Evolutionary conservation across 1,139 yeast genomes (phyloP).

Genomic region (Yamadazyma aaseri): DNA sequence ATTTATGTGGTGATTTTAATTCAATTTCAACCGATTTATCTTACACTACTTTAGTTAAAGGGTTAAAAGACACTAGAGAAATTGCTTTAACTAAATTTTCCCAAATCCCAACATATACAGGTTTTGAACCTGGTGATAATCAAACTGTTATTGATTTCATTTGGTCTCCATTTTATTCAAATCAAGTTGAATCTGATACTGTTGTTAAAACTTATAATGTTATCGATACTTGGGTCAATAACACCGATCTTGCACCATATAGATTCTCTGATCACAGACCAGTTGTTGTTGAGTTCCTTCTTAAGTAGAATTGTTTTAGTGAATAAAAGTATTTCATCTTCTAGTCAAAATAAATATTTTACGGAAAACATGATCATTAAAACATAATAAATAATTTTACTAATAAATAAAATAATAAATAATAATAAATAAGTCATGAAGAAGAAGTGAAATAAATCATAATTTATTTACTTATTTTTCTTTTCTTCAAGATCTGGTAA

Average conservation of each 20-base stretch:
- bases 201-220: slow-evolving; percentile 34
- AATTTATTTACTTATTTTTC: slow-evolving; percentile 11
- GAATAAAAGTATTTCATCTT: neutral
- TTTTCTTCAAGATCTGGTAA: slow-evolving; percentile 22
- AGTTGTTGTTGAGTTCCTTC: slow-evolving; percentile 20
- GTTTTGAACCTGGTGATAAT: slow-evolving; percentile 30
- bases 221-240: slow-evolving; percentile 25
- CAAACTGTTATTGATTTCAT: slow-evolving; percentile 26
- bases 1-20: slow-evolving; percentile 26
- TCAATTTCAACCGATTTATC: slow-evolving; percentile 14
- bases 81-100: slow-evolving; percentile 21
- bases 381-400: slow-evolving; percentile 5
- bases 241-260: slow-evolving; percentile 12
- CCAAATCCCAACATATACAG: slow-evolving; percentile 37
- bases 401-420: slow-evolving; percentile 4
- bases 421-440: slow-evolving; percentile 1
- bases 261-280: slow-evolving; percentile 49
- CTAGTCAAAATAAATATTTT: too few relatives aligned
- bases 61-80: slow-evolving; percentile 20
- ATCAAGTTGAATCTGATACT: slow-evolving; percentile 11
- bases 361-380: too few relatives aligned
- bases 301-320: neutral
- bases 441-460: slow-evolving; percentile 4
- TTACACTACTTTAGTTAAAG: slow-evolving; percentile 26
- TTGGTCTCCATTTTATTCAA: slow-evolving; percentile 24